Percentiles rank a stretch among this genome's conserved stretches.
Conservation (phyloP, 2,329 filamentous ascomycete species). For the Fusarium fujikuroi region DNA sequence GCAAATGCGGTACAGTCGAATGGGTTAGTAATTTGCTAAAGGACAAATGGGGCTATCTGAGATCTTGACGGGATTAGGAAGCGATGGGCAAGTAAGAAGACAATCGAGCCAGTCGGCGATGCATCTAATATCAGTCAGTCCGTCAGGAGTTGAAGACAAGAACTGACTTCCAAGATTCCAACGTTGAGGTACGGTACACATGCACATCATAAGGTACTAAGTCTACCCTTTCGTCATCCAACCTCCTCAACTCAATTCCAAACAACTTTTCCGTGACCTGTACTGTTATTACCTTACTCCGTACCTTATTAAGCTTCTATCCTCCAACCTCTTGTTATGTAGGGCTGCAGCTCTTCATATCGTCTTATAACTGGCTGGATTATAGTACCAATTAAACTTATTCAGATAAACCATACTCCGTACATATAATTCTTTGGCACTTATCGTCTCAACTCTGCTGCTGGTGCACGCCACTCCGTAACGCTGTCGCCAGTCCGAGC, state of each 20-base stretch:
- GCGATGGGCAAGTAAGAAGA: slow-evolving; percentile 19
- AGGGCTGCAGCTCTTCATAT: slow-evolving; percentile 22
- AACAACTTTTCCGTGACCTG: neutral
- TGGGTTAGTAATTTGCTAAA: slow-evolving; percentile 16
- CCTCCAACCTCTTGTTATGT: slow-evolving; percentile 10
- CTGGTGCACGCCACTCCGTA: slow-evolving; percentile 23
- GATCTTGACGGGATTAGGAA: slow-evolving; percentile 32
- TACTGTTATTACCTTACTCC: neutral
- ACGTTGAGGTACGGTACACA: neutral
- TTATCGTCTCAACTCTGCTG: slow-evolving; percentile 16
- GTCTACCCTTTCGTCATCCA: neutral
- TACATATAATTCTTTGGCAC: neutral
- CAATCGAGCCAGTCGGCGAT: slow-evolving; percentile 1
- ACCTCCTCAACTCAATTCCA: neutral
- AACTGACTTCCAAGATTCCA: slow-evolving; percentile 20
- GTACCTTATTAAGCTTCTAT: neutral
- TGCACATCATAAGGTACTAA: neutral
- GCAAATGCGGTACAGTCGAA: slow-evolving; percentile 9
- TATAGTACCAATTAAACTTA: neutral
- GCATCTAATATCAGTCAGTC: slow-evolving; percentile 1
- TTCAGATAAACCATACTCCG: neutral
- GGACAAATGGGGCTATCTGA: slow-evolving; percentile 25
- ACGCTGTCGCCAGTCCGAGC: slow-evolving; percentile 5
- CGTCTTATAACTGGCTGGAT: slow-evolving; percentile 2
- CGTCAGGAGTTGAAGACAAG: slow-evolving; percentile 21